Evolutionary conservation across 345 rosid species (phyloP).

Genomic region (Linum tenue): DNA sequence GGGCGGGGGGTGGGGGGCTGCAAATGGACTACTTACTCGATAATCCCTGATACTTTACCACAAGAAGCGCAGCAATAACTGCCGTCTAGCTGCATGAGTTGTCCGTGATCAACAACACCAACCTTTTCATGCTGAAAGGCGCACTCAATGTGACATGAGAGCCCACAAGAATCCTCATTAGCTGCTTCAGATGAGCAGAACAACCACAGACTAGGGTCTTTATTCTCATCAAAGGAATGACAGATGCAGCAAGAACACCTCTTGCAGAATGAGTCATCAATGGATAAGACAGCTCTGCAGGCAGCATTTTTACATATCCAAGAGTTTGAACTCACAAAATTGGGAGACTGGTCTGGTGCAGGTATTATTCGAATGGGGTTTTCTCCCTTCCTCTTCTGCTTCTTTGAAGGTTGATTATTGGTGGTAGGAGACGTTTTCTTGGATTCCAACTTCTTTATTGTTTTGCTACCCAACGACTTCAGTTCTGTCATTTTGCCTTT

Average conservation of each 20-base stretch:
- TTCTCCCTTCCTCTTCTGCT: conserved; percentile 62
- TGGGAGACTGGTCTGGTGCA: conserved; percentile 33
- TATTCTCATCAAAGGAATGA: conserved; percentile 81
- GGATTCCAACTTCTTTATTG: conserved; percentile 53
- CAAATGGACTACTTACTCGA: conserved; percentile 45
- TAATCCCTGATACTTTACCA: conserved; percentile 90
- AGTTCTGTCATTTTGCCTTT: conserved; percentile 62
- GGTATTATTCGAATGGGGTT: conserved; percentile 39
- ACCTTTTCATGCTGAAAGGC: conserved; percentile 74
- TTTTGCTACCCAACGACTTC: conserved; percentile 30
- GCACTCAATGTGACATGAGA: conserved; percentile 91
- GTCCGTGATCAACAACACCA: conserved; percentile 77
- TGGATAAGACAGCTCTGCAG: conserved; percentile 49
- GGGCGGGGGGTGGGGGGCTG: too few relatives aligned
- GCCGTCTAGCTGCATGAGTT: conserved; percentile 76
- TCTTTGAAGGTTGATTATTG: conserved; percentile 35
- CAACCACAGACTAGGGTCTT: conserved; percentile 80
- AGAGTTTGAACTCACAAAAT: conserved; percentile 36
- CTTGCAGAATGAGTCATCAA: conserved; percentile 74
- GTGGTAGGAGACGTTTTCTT: conserved; percentile 35
- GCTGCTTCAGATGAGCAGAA: conserved; percentile 50
- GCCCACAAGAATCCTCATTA: conserved; percentile 65
- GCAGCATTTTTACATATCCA: conserved; percentile 73
- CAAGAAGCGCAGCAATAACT: conserved; percentile 92
- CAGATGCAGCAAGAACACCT: conserved; percentile 98